A percentile compares a stretch with the other conserved stretches of the same genome.
These are phyloP conservation scores for Carex arenaria DNA, from an alignment of 202 grass and related monocot genomes.

Conservation along the genomic window DNA sequence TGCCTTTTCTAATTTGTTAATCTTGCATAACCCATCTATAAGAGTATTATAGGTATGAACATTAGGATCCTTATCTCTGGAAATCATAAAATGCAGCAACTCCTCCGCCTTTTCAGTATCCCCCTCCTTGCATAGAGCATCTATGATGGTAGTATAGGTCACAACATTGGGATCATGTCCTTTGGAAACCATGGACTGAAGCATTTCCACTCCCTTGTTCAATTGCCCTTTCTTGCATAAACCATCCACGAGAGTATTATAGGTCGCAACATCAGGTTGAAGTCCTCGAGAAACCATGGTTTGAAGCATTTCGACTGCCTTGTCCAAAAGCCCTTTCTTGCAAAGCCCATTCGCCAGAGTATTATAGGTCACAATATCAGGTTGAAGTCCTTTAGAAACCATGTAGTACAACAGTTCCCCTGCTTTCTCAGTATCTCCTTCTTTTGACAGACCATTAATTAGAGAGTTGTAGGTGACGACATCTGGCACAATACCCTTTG, in stretches of 20 bases:
- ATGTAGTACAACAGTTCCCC: too few species aligned
- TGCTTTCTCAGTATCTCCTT: too few species aligned
- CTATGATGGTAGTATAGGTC: constrained; percentile 28
- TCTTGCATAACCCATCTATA: too few species aligned
- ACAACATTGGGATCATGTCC: constrained; percentile 24
- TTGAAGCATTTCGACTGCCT: background rate
- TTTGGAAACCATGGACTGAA: background rate
- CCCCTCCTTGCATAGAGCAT: constrained; percentile 24
- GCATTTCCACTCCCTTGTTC: constrained; percentile 7
- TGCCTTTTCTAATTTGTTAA: constrained; percentile 3
- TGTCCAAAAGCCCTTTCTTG: constrained; percentile 22
- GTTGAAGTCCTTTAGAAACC: too few species aligned
- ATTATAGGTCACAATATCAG: background rate
- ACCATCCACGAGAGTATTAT: background rate
- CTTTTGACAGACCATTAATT: background rate
- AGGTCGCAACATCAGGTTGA: background rate
- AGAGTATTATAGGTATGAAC: too few species aligned
- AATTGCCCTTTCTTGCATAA: constrained; percentile 22
- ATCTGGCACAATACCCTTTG: constrained; percentile 41
- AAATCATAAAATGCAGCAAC: too few species aligned
- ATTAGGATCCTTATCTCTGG: too few species aligned
- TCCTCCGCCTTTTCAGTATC: too few species aligned
- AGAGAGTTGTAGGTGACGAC: constrained; percentile 46
- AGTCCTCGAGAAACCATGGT: background rate
- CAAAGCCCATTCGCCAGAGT: constrained; percentile 14